Evolutionary conservation across 2,329 filamentous ascomycete genomes (phyloP).

Genomic region (Alternaria ventricosa): DNA sequence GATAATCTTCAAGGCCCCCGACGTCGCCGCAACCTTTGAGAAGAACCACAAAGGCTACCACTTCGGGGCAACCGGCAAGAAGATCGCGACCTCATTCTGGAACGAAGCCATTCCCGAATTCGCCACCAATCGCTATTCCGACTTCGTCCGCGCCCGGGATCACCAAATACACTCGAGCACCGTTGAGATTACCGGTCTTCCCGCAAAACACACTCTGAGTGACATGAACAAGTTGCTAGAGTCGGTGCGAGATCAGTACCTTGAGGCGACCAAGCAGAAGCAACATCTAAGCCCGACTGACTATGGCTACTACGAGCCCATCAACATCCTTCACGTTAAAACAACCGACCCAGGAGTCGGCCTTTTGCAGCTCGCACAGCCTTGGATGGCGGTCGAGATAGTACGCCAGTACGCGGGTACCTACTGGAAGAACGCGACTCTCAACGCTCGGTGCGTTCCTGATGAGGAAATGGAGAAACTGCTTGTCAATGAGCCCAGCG

Average conservation of each 20-base stretch:
- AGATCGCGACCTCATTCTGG: neutral
- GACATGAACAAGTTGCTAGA: neutral
- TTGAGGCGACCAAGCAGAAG: neutral
- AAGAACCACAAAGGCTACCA: neutral
- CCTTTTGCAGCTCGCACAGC: neutral
- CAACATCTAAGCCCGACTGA: neutral
- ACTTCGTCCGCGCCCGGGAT: neutral
- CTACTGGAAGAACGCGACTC: neutral
- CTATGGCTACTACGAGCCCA: neutral
- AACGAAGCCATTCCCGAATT: neutral
- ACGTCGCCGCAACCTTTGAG: neutral
- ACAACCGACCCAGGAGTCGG: neutral
- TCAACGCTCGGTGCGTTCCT: neutral
- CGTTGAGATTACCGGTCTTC: neutral
- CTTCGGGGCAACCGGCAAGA: neutral
- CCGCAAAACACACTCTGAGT: neutral
- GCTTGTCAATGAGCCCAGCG: neutral
- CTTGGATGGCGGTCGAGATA: neutral
- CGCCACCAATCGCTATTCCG: neutral
- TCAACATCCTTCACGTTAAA: neutral
- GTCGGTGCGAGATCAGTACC: neutral
- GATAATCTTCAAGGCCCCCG: neutral
- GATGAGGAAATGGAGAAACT: neutral
- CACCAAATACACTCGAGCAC: neutral
- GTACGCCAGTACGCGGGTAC: neutral